These are phyloP conservation scores for Crithidia thermophila DNA, from an alignment of 208 protist species.

Conservation along the genomic window DNA sequence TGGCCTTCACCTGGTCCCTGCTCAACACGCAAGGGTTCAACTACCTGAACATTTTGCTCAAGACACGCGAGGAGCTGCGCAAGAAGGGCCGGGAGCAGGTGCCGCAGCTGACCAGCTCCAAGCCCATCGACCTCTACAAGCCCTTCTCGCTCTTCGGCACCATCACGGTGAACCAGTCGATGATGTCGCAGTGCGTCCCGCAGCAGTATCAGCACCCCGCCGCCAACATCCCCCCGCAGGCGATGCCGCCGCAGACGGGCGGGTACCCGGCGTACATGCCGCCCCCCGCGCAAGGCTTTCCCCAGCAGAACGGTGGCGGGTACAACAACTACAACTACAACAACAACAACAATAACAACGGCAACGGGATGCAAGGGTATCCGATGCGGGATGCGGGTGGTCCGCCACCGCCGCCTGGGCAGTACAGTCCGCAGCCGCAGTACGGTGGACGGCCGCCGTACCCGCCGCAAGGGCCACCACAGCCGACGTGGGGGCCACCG, in stretches of 20 bases:
- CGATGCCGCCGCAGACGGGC: slow-evolving; percentile 13
- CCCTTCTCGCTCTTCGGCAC: slow-evolving; percentile 88
- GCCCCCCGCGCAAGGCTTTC: slow-evolving; percentile 21
- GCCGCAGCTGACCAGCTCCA: slow-evolving; percentile 90
- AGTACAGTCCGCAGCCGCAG: slow-evolving; percentile 24
- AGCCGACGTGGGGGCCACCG: slow-evolving; percentile 4
- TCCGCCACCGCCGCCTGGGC: slow-evolving; percentile 7
- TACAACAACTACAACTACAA: slow-evolving; percentile 4
- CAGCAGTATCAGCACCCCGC: slow-evolving; percentile 54
- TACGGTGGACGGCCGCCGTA: slow-evolving; percentile 13
- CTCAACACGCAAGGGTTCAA: slow-evolving; percentile 65
- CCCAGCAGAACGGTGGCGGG: neutral
- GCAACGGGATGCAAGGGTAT: slow-evolving; percentile 6
- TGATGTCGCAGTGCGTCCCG: slow-evolving; percentile 64
- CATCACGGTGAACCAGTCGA: slow-evolving; percentile 60
- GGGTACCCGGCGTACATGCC: slow-evolving; percentile 23
- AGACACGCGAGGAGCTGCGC: slow-evolving; percentile 74
- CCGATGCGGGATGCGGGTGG: slow-evolving; percentile 2
- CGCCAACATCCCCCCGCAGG: slow-evolving; percentile 29
- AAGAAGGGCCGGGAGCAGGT: slow-evolving; percentile 81
- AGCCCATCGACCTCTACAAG: slow-evolving; percentile 90
- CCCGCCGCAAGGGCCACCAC: slow-evolving; percentile 9
- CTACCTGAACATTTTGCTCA: slow-evolving; percentile 85
- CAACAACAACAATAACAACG: slow-evolving; percentile 3
- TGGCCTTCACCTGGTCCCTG: slow-evolving; percentile 78